Conservation (phyloP, 495 filamentous ascomycete genomes). For the Oidiodendron maius region DNA sequence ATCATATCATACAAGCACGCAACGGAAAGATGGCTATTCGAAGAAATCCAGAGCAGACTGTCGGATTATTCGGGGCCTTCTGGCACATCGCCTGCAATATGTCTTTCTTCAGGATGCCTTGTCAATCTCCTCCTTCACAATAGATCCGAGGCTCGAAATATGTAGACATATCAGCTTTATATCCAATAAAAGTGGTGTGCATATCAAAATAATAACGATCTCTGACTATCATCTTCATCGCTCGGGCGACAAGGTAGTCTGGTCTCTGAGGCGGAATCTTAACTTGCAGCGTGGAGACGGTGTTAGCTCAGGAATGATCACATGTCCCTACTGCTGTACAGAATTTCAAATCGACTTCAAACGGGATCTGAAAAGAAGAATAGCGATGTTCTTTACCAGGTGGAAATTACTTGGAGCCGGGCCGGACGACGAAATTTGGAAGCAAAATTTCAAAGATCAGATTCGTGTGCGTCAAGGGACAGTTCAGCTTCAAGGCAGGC, state of each 20-base stretch:
- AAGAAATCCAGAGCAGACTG: constrained; percentile 10
- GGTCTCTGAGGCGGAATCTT: background rate
- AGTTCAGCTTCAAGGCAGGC: background rate
- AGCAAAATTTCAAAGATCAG: background rate
- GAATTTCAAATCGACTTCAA: constrained; percentile 13
- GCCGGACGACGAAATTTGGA: constrained; percentile 8
- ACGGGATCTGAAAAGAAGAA: background rate
- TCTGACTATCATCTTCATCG: too few species aligned
- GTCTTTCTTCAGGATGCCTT: background rate
- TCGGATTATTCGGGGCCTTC: constrained; percentile 4
- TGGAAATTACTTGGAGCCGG: too few species aligned
- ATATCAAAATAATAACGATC: too few species aligned
- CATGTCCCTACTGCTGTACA: constrained; percentile 8
- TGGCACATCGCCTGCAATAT: constrained; percentile 9
- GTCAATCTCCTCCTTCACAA: background rate
- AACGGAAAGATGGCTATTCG: background rate
- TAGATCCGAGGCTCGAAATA: background rate
- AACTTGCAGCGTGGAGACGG: background rate
- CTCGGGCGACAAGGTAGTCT: background rate
- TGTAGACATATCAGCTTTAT: constrained; percentile 9
- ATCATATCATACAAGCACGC: background rate
- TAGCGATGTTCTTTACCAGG: constrained; percentile 10
- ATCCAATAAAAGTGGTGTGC: too few species aligned
- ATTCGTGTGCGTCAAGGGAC: background rate
- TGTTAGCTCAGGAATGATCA: background rate